Percentiles rank a stretch among this genome's conserved stretches.
phyloP scores from a whole-genome alignment of 2,329 filamentous ascomycete genomes.

The Pseudogymnoascus sp. region DNA sequence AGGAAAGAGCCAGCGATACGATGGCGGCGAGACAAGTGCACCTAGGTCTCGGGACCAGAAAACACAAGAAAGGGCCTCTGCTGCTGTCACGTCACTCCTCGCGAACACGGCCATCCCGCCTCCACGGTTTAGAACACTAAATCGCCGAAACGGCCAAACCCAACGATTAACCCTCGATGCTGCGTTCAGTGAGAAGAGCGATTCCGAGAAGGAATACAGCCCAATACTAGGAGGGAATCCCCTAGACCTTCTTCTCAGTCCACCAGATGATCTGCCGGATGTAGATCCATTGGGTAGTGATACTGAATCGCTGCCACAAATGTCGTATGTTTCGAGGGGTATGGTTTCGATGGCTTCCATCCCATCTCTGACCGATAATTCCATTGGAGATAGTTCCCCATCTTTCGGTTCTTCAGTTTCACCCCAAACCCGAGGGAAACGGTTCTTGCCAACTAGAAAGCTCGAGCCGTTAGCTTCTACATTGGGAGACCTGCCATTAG shows the following conservation, averaged over 20 bases:
- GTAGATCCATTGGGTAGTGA: conserved; percentile 40
- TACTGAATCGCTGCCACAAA: conserved; percentile 41
- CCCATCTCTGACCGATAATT: conserved; percentile 48
- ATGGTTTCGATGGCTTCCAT: conserved; percentile 54
- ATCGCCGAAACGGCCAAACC: conserved; percentile 16
- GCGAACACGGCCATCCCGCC: conserved; percentile 54
- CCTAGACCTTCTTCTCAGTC: conserved; percentile 51
- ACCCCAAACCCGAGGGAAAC: conserved; percentile 32
- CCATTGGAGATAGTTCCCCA: conserved; percentile 30
- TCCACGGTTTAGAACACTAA: conserved; percentile 28
- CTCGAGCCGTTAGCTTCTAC: conserved; percentile 51
- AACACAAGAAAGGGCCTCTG: not conserved
- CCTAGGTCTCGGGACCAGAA: not conserved
- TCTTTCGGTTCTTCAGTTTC: conserved; percentile 22
- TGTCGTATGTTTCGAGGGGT: conserved; percentile 40
- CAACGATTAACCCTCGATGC: conserved; percentile 47
- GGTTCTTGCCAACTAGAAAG: conserved; percentile 37
- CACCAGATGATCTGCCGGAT: conserved; percentile 50
- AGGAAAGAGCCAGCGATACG: conserved; percentile 15
- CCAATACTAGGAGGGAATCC: conserved; percentile 46
- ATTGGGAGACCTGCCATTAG: conserved; percentile 38
- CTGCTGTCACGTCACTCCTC: conserved; percentile 53
- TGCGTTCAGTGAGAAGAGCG: conserved; percentile 37
- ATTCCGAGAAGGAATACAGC: conserved; percentile 48
- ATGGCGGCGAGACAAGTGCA: conserved; percentile 15